A percentile compares a stretch with the other conserved stretches of the same genome.
These are phyloP conservation scores for Lumnitzera littorea DNA, from an alignment of 345 rosid genomes.

Conservation along the genomic window DNA sequence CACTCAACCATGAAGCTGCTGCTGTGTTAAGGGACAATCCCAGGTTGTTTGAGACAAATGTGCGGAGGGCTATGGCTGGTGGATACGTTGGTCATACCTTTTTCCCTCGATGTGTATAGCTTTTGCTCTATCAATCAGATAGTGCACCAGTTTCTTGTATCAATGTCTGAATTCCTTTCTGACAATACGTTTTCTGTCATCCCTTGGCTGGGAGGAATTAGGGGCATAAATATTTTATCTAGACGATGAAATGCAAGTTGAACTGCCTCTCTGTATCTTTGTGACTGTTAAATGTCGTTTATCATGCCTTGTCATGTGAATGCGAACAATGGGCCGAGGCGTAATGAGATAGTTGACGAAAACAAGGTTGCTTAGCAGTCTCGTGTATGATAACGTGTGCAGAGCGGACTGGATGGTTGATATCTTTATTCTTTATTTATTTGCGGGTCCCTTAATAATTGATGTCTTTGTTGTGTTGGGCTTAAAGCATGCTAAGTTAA, in stretches of 20 bases:
- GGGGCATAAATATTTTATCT: neutral
- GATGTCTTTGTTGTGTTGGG: no score
- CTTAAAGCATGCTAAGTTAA: no score
- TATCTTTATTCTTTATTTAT: no score
- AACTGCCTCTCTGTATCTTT: neutral
- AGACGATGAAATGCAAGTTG: neutral
- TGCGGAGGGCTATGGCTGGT: slow-evolving; percentile 72
- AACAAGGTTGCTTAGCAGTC: no score
- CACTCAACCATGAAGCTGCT: slow-evolving; percentile 91
- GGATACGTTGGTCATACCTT: slow-evolving; percentile 72
- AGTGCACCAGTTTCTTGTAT: slow-evolving; percentile 8
- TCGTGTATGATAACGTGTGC: no score
- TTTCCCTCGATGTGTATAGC: slow-evolving; percentile 62
- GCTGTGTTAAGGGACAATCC: slow-evolving; percentile 85
- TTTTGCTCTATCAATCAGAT: slow-evolving; percentile 9
- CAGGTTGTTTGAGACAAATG: slow-evolving; percentile 54
- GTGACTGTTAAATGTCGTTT: neutral
- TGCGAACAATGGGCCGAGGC: no score
- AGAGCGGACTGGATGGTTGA: no score
- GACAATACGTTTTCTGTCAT: neutral
- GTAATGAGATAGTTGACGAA: no score
- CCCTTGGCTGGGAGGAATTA: slow-evolving; percentile 7
- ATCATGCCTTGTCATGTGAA: no score
- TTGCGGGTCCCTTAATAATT: no score
- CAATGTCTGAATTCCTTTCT: slow-evolving; percentile 14